These are phyloP conservation scores for Clavispora carvajalis DNA, from an alignment of 805 yeast genomes.

Conservation along the genomic window DNA sequence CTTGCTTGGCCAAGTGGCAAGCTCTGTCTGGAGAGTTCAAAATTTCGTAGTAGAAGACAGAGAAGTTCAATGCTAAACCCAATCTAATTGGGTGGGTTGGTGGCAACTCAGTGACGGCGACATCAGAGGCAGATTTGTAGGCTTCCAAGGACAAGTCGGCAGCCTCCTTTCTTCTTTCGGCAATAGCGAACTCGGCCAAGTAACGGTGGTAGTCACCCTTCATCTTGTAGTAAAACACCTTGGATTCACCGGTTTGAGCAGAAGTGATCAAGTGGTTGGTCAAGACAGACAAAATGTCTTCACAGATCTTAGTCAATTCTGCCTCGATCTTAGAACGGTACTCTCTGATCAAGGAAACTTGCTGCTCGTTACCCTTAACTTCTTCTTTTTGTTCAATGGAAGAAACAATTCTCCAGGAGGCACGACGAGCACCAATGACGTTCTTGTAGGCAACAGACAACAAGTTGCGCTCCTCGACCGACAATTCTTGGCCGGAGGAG, in stretches of 20 bases:
- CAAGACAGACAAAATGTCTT: slow-evolving; percentile 84
- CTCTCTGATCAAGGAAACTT: slow-evolving; percentile 83
- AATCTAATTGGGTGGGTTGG: slow-evolving; percentile 98
- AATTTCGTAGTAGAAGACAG: slow-evolving; percentile 97
- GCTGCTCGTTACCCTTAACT: slow-evolving; percentile 88
- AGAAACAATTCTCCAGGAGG: slow-evolving; percentile 98
- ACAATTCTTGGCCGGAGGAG: slow-evolving; percentile 88
- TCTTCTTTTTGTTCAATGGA: slow-evolving; percentile 98
- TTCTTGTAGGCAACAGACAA: slow-evolving; percentile 97
- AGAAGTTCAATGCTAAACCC: slow-evolving; percentile 96
- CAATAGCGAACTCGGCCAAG: slow-evolving; percentile 91
- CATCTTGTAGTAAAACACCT: slow-evolving; percentile 98
- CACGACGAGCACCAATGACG: slow-evolving; percentile 98
- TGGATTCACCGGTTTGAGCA: slow-evolving; percentile 95
- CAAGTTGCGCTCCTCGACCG: slow-evolving; percentile 96
- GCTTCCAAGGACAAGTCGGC: slow-evolving; percentile 91
- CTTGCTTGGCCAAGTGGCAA: slow-evolving; percentile 97
- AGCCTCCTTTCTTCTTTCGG: slow-evolving; percentile 88
- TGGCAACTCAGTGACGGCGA: slow-evolving; percentile 93
- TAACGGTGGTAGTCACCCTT: slow-evolving; percentile 99
- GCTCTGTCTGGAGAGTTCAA: slow-evolving; percentile 98
- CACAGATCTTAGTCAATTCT: slow-evolving; percentile 90
- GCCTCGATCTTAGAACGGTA: slow-evolving; percentile 93
- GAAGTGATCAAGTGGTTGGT: slow-evolving; percentile 87
- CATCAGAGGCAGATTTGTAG: slow-evolving; percentile 92